A percentile compares a stretch with the other conserved stretches of the same genome.
Conservation (phyloP, 225 moss, liverwort and hornwort genomes). For the Sphagnum tenellum region DNA sequence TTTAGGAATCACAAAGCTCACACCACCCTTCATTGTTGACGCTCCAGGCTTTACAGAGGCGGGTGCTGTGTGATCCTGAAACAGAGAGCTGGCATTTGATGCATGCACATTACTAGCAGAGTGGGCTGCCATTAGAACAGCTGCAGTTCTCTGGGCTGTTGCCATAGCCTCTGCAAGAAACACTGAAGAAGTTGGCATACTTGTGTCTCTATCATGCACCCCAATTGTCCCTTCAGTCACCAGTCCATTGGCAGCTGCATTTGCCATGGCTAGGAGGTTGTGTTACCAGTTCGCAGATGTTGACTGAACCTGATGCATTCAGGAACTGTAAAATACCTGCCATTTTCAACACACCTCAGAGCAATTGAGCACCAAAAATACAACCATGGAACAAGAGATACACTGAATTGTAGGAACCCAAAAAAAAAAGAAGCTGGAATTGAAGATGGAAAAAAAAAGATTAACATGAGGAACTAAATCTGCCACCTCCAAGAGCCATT, state of each 20-base stretch:
- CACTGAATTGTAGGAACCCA: no score
- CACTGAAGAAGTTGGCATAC: slow-evolving; percentile 27
- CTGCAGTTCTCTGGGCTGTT: slow-evolving; percentile 27
- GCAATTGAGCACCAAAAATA: no score
- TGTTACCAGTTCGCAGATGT: not conserved
- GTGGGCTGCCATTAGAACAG: slow-evolving; percentile 47
- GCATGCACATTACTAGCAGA: slow-evolving; percentile 9
- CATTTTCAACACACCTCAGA: no score
- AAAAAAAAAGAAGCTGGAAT: no score
- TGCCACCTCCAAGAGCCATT: no score
- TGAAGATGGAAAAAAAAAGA: no score
- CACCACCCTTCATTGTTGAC: slow-evolving; percentile 20
- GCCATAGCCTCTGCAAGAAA: slow-evolving; percentile 32
- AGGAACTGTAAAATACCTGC: no score
- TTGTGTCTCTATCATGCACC: slow-evolving; percentile 5
- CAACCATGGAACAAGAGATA: no score
- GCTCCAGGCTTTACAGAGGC: slow-evolving; percentile 12
- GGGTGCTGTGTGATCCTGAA: not conserved
- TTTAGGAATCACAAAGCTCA: slow-evolving; percentile 71
- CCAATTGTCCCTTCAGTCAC: slow-evolving; percentile 1
- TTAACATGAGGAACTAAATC: no score
- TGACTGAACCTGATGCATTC: no score
- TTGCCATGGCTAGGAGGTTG: not conserved
- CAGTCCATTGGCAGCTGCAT: slow-evolving; percentile 1
- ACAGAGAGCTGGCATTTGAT: not conserved